A percentile compares a stretch with the other conserved stretches of the same genome.
These are phyloP conservation scores for Zygosaccharomyces siamensis DNA, from an alignment of 805 yeast species.

Conservation along the genomic window DNA sequence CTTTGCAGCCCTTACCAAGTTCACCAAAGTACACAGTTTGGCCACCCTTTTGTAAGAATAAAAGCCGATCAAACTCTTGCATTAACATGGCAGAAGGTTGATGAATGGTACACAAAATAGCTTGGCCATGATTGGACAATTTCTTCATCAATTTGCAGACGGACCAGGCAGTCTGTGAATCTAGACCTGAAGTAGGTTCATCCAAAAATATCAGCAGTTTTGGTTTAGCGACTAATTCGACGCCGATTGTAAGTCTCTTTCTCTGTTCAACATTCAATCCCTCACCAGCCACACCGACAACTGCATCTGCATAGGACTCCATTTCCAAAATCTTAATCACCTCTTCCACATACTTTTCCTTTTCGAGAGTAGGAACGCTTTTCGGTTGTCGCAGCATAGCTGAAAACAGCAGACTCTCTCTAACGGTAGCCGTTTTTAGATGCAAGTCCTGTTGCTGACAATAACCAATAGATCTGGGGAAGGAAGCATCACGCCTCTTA, in stretches of 20 bases:
- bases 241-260: constrained; percentile 60
- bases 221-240: constrained; percentile 63
- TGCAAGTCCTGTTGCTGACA: constrained; percentile 78
- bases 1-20: constrained; percentile 49
- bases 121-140: constrained; percentile 56
- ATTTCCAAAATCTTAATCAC: constrained; percentile 60
- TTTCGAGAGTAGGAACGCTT: constrained; percentile 48
- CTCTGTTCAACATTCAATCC: constrained; percentile 62
- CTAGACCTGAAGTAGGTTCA: constrained; percentile 67
- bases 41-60: constrained; percentile 68
- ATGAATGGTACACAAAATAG: constrained; percentile 71
- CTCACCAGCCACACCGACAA: constrained; percentile 71
- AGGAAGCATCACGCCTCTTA: constrained; percentile 51
- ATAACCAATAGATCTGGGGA: constrained; percentile 61
- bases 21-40: constrained; percentile 73
- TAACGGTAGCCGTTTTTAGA: constrained; percentile 58
- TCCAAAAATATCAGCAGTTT: constrained; percentile 55
- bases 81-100: constrained; percentile 80
- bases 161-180: constrained; percentile 66
- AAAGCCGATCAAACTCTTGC: constrained; percentile 71
- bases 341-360: constrained; percentile 60
- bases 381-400: constrained; percentile 65
- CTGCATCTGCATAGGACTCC: constrained; percentile 61
- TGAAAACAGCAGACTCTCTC: constrained; percentile 64
- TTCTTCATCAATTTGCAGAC: constrained; percentile 57